A percentile compares a stretch with the other conserved stretches of the same genome.
phyloP scores from a whole-genome alignment of 495 filamentous ascomycete species.

The Talaromyces stipitatus region DNA sequence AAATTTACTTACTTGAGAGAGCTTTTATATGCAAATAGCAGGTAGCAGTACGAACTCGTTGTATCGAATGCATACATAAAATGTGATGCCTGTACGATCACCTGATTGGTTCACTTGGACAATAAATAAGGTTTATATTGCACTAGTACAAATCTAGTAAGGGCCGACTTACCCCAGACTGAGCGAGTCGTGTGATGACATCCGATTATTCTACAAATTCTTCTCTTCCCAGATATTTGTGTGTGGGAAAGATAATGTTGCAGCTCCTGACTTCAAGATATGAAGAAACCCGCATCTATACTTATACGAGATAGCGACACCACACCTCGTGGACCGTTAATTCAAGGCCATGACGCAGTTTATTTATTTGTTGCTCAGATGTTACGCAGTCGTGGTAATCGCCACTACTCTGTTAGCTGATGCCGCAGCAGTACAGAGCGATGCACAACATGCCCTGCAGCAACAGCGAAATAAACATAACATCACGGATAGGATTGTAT shows the following conservation, averaged over 20 bases:
- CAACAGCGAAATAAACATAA: not conserved
- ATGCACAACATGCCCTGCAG: not conserved
- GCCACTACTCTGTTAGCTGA: not conserved
- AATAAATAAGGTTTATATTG: not conserved
- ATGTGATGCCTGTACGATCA: not conserved
- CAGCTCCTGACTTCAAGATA: too few relatives aligned
- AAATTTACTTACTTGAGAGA: not conserved
- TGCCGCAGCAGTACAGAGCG: not conserved
- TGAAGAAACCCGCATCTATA: too few relatives aligned
- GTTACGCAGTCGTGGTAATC: not conserved
- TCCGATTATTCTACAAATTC: not conserved
- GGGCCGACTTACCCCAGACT: not conserved
- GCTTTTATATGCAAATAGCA: not conserved
- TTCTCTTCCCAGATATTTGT: too few relatives aligned
- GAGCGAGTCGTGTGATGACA: not conserved
- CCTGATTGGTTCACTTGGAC: not conserved
- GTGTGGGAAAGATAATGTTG: too few relatives aligned
- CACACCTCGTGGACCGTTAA: too few relatives aligned
- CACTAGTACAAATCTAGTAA: not conserved
- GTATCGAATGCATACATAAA: not conserved
- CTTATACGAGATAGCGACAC: too few relatives aligned
- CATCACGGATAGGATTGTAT: slow-evolving; percentile 29
- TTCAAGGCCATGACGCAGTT: not conserved
- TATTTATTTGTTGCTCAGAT: not conserved
- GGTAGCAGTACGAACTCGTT: not conserved